These are phyloP conservation scores for Rhodofomes roseus DNA, from an alignment of 1,284 basidiomycete genomes.

Conservation along the genomic window DNA sequence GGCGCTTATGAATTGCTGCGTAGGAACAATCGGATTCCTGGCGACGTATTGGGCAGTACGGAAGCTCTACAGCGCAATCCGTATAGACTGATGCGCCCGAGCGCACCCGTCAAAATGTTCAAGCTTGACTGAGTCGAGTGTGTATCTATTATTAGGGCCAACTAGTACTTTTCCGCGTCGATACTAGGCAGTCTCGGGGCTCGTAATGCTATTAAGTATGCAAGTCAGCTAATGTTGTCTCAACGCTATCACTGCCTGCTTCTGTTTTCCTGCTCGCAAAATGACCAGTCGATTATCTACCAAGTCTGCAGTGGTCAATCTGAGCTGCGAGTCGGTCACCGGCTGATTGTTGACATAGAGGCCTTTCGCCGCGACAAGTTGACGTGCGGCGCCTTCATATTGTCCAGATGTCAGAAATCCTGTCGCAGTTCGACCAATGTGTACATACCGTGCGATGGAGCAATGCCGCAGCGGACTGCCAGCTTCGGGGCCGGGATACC, in stretches of 20 bases:
- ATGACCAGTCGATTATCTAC: constrained; percentile 65
- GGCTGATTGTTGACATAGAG: constrained; percentile 51
- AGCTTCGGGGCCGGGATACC: constrained; percentile 54
- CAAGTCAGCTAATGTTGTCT: not conserved
- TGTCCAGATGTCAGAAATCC: too few relatives aligned
- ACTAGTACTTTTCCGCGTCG: not conserved
- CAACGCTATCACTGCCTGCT: constrained; percentile 56
- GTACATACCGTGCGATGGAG: constrained; percentile 46
- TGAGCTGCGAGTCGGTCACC: constrained; percentile 40
- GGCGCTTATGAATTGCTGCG: constrained; percentile 2
- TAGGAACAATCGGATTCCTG: constrained; percentile 83
- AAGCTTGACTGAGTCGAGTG: not conserved
- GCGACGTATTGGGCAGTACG: constrained; percentile 86
- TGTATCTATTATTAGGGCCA: not conserved
- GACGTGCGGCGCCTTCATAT: constrained; percentile 46
- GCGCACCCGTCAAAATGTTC: not conserved
- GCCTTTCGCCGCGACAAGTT: constrained; percentile 47
- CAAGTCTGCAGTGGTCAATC: constrained; percentile 46
- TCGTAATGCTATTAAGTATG: not conserved
- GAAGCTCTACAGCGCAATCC: constrained; percentile 76
- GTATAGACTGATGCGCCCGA: constrained; percentile 51
- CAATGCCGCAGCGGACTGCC: constrained; percentile 46
- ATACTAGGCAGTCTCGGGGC: not conserved
- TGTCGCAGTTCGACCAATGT: too few relatives aligned
- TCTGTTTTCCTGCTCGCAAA: constrained; percentile 74